These are phyloP conservation scores for Cercospora sp. DNA, from an alignment of 2,329 filamentous ascomycete genomes.

Conservation along the genomic window DNA sequence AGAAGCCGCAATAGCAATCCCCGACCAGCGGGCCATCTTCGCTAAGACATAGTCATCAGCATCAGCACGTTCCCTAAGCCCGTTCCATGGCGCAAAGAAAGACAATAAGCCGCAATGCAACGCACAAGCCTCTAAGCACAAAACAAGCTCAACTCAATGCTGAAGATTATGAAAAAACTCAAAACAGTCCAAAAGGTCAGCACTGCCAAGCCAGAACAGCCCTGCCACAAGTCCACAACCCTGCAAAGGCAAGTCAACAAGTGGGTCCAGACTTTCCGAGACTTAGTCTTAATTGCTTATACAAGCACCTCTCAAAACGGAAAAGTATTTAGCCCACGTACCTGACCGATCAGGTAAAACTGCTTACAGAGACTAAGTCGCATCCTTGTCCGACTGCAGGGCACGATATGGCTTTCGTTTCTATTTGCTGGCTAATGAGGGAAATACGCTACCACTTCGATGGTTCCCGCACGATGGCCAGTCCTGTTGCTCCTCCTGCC, in stretches of 20 bases:
- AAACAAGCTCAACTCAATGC: too few relatives aligned
- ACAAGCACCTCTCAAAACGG: not conserved
- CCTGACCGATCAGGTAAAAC: not conserved
- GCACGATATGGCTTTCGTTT: not conserved
- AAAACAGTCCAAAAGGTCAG: not conserved
- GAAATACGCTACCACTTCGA: not conserved
- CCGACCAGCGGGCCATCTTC: not conserved
- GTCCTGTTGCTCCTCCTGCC: not conserved
- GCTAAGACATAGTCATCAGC: not conserved
- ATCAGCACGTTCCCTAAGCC: too few relatives aligned
- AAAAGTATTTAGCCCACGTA: not conserved
- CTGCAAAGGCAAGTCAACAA: not conserved
- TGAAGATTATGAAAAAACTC: too few relatives aligned
- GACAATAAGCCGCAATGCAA: too few relatives aligned
- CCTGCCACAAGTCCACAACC: too few relatives aligned
- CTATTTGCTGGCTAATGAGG: not conserved
- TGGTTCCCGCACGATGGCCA: not conserved
- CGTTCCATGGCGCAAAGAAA: too few relatives aligned
- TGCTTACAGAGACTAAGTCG: not conserved
- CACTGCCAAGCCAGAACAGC: not conserved
- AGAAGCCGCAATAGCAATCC: not conserved
- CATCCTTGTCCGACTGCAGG: not conserved
- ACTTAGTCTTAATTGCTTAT: not conserved
- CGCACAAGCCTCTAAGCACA: too few relatives aligned
- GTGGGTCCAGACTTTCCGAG: not conserved